phyloP scores from a whole-genome alignment of 495 filamentous ascomycete species.

The Xeromyces bisporus region DNA sequence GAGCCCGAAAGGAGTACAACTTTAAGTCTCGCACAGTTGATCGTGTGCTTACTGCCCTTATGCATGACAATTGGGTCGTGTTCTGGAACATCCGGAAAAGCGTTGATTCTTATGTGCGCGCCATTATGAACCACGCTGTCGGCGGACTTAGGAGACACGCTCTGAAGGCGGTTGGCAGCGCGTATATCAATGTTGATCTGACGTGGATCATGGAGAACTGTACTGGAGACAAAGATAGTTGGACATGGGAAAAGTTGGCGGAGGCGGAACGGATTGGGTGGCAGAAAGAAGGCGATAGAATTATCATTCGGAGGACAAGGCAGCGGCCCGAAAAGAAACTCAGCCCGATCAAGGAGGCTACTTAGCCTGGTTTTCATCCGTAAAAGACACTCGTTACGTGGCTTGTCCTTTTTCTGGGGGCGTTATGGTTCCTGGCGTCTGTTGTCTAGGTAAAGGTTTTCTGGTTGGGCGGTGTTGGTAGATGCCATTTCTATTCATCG shows the following conservation, averaged over 20 bases:
- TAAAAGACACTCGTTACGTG: slow-evolving; percentile 4
- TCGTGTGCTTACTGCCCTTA: slow-evolving; percentile 49
- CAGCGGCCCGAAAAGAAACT: slow-evolving; percentile 12
- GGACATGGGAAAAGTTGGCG: slow-evolving; percentile 56
- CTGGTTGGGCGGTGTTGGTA: not conserved
- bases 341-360: slow-evolving; percentile 8
- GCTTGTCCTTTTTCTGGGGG: slow-evolving; percentile 1
- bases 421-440: not conserved
- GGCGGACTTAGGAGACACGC: slow-evolving; percentile 50
- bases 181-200: slow-evolving; percentile 57
- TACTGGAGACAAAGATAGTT: slow-evolving; percentile 42
- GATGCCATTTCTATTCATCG: too few relatives aligned
- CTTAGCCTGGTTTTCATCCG: slow-evolving; percentile 2
- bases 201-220: slow-evolving; percentile 27
- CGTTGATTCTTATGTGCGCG: slow-evolving; percentile 60
- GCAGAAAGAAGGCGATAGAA: slow-evolving; percentile 49
- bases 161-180: slow-evolving; percentile 66
- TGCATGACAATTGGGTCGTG: slow-evolving; percentile 62
- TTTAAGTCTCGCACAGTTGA: slow-evolving; percentile 47
- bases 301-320: slow-evolving; percentile 50
- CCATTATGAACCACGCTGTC: slow-evolving; percentile 67
- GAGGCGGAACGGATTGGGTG: slow-evolving; percentile 57
- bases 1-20: slow-evolving; percentile 28
- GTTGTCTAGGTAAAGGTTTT: not conserved
- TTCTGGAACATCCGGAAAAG: slow-evolving; percentile 55